These are phyloP conservation scores for Diplodia scrobiculata DNA, from an alignment of 2,329 filamentous ascomycete species.

Conservation along the genomic window DNA sequence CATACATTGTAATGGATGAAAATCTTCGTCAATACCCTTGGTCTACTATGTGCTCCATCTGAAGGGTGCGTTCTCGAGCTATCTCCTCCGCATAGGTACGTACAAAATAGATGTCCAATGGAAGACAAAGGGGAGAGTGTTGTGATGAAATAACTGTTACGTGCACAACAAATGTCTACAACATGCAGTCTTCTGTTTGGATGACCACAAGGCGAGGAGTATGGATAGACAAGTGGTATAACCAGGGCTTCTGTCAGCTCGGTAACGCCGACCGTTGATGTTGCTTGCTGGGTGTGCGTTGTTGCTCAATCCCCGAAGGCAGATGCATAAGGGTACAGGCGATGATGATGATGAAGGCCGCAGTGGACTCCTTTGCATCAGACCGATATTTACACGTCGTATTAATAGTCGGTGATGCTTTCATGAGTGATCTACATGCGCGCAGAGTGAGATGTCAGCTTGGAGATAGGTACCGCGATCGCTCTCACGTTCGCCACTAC, in stretches of 20 bases:
- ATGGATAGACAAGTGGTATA: background rate
- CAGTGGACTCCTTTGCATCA: background rate
- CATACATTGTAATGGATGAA: background rate
- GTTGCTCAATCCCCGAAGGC: background rate
- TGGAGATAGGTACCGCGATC: background rate
- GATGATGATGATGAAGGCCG: no score
- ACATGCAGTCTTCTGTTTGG: background rate
- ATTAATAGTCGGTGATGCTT: background rate
- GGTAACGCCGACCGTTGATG: background rate
- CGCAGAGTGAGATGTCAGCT: background rate
- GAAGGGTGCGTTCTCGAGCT: background rate
- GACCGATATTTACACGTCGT: background rate
- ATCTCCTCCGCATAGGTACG: background rate
- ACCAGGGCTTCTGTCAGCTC: background rate
- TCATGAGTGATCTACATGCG: background rate
- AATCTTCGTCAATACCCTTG: background rate
- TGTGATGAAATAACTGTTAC: background rate
- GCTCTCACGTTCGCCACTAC: background rate
- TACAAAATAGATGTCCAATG: background rate
- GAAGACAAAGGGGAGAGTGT: background rate
- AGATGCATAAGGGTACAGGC: background rate
- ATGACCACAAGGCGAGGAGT: background rate
- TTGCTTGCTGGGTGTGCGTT: background rate
- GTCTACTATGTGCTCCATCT: background rate
- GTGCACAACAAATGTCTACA: background rate